These are phyloP conservation scores for Malassezia arunalokei DNA, from an alignment of 1,284 basidiomycete species.

Conservation along the genomic window DNA sequence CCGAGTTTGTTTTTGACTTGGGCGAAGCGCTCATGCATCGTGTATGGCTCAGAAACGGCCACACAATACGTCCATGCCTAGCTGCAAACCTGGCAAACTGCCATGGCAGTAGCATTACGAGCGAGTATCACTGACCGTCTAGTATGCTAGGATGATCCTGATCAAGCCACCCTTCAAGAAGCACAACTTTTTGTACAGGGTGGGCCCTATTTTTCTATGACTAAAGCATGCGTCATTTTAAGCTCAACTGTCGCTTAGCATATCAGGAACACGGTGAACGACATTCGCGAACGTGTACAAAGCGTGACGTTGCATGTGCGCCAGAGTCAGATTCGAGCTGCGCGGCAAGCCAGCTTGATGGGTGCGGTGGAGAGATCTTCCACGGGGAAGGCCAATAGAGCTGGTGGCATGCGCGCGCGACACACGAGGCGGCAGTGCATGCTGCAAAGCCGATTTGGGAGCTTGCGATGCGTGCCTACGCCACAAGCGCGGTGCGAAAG, in stretches of 20 bases:
- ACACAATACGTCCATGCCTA: no score
- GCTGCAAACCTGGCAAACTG: no score
- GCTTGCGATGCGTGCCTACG: background rate
- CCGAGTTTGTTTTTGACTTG: no score
- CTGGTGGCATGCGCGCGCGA: slow-evolving; percentile 14
- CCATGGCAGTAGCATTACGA: no score
- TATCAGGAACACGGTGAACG: background rate
- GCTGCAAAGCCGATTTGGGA: background rate
- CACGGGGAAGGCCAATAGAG: slow-evolving; percentile 3
- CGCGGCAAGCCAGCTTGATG: slow-evolving; percentile 1
- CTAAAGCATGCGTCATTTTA: no score
- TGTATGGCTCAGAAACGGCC: no score
- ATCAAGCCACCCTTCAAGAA: no score
- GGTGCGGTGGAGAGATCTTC: background rate
- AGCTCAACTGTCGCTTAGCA: background rate
- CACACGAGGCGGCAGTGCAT: slow-evolving; percentile 14
- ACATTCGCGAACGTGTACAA: slow-evolving; percentile 14
- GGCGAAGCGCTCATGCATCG: no score
- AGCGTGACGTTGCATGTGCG: slow-evolving; percentile 15
- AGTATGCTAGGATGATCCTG: no score
- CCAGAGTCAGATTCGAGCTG: slow-evolving; percentile 8
- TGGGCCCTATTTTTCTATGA: no score
- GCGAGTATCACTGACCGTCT: no score
- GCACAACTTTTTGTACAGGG: no score
- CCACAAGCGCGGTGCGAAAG: slow-evolving; percentile 11